Base-by-base conservation (phyloP, 176 grass and related monocot species). In the Lolium multiflorum region DNA sequence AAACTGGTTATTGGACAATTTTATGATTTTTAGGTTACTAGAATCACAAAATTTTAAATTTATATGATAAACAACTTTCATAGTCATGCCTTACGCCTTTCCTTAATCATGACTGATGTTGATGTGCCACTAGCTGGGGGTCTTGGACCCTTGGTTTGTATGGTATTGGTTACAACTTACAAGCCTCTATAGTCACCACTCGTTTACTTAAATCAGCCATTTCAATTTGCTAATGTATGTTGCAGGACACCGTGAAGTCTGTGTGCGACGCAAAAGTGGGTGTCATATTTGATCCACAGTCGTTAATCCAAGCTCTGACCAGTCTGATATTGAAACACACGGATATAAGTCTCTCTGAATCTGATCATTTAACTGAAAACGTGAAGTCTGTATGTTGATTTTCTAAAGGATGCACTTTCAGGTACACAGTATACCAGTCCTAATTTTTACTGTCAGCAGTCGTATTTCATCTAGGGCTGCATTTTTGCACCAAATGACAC, bases 231-330 rank as follows among this genome's bases (percentile, higher is more conserved):
- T 66, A 66, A 72, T 72, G 67, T 59, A 78, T 63, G 77, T 90
- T 51, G 71, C 89, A 95, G 95, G 89, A 89, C 44, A 80, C 59
- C 0, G 93, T 95, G 70, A 81, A 89, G 41, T 88, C 89, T 68
- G 41, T 95, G 63, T 60, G 21, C 22, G 93, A 93, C 17, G 44
- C 66, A 4, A 95, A 95, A 79, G 85, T 83, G 17, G 95, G 88
- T 14, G n/a, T 83, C 8, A 79, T 95, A 44, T 98, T 95, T 89
- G 93, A 93, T 21, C 83, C 95, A 3, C 83, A 28, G 68, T 93
- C 93, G 2, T 65, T 95, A 75, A 98, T 95, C 87, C 91, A 90
- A 86, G 85, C 88, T 35, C 67, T 98, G 83, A 91, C 89, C 10
- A 58, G 38, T 89, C 81, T 95, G 74, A 93, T 95, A 79, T 82